Base-by-base conservation (phyloP, 257 asterid genomes). In the Ligustrum vulgare region DNA sequence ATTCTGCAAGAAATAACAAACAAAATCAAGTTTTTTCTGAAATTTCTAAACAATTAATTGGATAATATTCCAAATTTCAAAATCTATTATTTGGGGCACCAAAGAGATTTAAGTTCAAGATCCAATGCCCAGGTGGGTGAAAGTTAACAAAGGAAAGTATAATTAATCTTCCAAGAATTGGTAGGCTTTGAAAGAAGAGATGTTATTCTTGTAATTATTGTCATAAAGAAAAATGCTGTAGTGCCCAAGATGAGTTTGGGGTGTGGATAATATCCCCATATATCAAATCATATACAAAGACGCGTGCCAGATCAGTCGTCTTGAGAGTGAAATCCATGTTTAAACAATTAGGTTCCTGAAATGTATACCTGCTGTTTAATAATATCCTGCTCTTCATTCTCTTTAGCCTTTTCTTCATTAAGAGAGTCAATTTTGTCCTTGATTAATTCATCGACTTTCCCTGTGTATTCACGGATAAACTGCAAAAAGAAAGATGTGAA, bases 381-480 rank as follows among this genome's bases (percentile, higher is more conserved):
- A 49, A 85, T 77, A 72, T 87, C 88, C 73, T 85, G 82, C 84
- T 85, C 89, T 72, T 87, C 91, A 0, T 28, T 72, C 67, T 85
- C 87, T 76, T 85, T 87, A 16, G 88, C 89, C 83, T 80, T 85
- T 80, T 63, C 89, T 82, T 87, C 89, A 9, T 83, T 87, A 75
- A 75, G 41, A 64, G 87, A 78, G 75, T 87, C 89, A 23, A 83
- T 83, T 75, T 82, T 87, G 82, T 82, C 79, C 83, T 85, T 87
- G 65, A 87, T 82, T 72, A 87, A 81, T 72, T 87, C 91, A 72
- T 87, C 91, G 66, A 85, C 91, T 75, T 85, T 80, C 77, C 89
- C 91, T 22, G 83, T 78, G 83, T 87, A 87, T 69, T 87, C 91
- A 18, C 87, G 84, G 80, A 87, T 87, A 74, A 87, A 87, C 91